These are phyloP conservation scores for Trichosanthes truncata DNA, from an alignment of 306 rosid genomes.

Conservation along the genomic window DNA sequence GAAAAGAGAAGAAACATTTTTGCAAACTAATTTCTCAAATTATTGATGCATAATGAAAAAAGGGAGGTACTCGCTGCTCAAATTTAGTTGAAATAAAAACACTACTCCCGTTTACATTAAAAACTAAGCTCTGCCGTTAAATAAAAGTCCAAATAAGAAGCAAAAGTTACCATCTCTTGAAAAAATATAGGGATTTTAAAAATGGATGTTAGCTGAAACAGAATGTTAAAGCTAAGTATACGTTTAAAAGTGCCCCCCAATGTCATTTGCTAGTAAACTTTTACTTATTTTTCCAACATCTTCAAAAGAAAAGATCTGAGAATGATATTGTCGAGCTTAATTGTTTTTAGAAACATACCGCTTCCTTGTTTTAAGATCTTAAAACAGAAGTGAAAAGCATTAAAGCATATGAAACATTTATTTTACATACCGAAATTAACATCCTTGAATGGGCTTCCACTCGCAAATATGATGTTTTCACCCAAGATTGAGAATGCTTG, in stretches of 20 bases:
- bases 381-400: neutral
- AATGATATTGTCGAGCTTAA: neutral
- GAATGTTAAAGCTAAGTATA: neutral
- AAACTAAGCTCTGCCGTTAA: neutral
- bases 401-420: neutral
- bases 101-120: neutral
- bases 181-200: neutral
- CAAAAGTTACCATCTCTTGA: neutral
- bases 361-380: neutral
- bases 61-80: neutral
- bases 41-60: neutral
- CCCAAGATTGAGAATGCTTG: slow-evolving; percentile 91
- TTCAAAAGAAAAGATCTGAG: neutral
- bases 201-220: neutral
- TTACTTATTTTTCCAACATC: neutral
- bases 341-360: neutral
- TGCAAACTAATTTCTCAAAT: neutral
- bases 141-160: neutral
- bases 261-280: neutral
- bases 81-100: neutral
- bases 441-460: slow-evolving; percentile 95
- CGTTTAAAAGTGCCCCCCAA: neutral
- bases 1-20: neutral
- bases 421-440: slow-evolving; percentile 71
- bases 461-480: slow-evolving; percentile 82